Base-by-base conservation (phyloP, 2,329 filamentous ascomycete genomes). In the Colletotrichum ledebouriae region DNA sequence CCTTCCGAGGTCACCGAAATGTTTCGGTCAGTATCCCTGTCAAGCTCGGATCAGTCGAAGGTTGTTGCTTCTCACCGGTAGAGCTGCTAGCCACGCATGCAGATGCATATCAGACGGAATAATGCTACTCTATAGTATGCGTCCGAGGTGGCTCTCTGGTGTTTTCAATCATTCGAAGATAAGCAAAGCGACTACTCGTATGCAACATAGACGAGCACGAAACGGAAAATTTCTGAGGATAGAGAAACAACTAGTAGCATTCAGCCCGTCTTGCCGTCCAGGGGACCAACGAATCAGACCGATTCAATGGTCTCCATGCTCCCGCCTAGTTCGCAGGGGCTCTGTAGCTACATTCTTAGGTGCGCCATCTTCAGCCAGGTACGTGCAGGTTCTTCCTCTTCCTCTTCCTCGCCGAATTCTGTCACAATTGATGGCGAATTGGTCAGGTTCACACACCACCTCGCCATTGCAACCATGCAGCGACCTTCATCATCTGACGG, bases 341-440 rank as follows among this genome's bases (percentile, higher is more conserved):
- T 34, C 33, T 37, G 20, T 13, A 66, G 61, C 25, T 33, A 41
- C 55, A 7, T 49, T 29, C 3, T 29, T 56, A 50, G 66, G 66
- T 59, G 55, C 55, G 37, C 55, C 42, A 59, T 69, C 66, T 66
- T 69, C 62, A 69, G 50, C 66, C 66, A 65, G 55, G 61, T 69
- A 66, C 56, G 41, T 69, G 56, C 46, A 34, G 34, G 29, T 4
- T 29, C 7, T 9, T 9, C 7, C 7, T 29, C 29, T 9, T 29
- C 29, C 39, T 42, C 12, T 44, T 59, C 41, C 55, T 60, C 47
- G 42, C 37, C 20, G 65, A 41, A 37, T 66, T 69, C 49, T 57
- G 63, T 69, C 66, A 66, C 34, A 66, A 65, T 20, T 59, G 56
- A 66, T 60, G 42, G 42, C 20, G 61, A 49, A 55, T 34, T 44